These are phyloP conservation scores for Tubosaeta sp. DNA, from an alignment of 768 basidiomycete species.

Conservation along the genomic window DNA sequence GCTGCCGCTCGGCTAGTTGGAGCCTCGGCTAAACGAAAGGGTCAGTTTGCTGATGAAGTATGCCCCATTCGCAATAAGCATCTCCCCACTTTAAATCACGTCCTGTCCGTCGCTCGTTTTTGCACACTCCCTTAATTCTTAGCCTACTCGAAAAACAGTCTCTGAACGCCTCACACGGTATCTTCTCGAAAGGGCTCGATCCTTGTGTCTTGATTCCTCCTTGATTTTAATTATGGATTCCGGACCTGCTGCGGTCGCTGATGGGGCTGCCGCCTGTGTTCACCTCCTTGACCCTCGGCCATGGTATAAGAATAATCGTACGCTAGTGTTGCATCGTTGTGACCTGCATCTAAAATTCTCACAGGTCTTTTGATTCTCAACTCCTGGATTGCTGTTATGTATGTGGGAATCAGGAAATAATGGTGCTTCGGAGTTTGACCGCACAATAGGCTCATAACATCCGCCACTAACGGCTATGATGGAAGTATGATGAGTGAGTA, in stretches of 20 bases:
- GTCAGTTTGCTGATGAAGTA: no score
- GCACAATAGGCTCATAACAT: conserved; percentile 31
- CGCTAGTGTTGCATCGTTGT: conserved; percentile 1
- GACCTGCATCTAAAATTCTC: background rate
- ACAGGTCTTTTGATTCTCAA: conserved; percentile 55
- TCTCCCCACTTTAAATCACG: background rate
- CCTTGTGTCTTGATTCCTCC: background rate
- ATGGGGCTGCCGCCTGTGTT: conserved; percentile 37
- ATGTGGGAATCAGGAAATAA: conserved; percentile 16
- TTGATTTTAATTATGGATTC: conserved; percentile 45
- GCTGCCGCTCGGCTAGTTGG: no score
- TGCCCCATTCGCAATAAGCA: no score
- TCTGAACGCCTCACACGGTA: no score
- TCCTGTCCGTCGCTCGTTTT: background rate
- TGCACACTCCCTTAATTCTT: background rate
- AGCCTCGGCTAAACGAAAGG: no score
- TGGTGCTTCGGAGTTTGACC: background rate
- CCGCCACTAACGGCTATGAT: conserved; percentile 36
- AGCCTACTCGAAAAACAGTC: no score
- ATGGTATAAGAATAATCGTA: conserved; percentile 71
- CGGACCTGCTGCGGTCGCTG: conserved; percentile 40
- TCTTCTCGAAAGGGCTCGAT: background rate
- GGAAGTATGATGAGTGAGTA: conserved; percentile 39
- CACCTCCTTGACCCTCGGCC: conserved; percentile 58
- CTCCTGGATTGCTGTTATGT: conserved; percentile 62